phyloP scores from a whole-genome alignment of 257 asterid genomes.

The Cruciata laevipes region DNA sequence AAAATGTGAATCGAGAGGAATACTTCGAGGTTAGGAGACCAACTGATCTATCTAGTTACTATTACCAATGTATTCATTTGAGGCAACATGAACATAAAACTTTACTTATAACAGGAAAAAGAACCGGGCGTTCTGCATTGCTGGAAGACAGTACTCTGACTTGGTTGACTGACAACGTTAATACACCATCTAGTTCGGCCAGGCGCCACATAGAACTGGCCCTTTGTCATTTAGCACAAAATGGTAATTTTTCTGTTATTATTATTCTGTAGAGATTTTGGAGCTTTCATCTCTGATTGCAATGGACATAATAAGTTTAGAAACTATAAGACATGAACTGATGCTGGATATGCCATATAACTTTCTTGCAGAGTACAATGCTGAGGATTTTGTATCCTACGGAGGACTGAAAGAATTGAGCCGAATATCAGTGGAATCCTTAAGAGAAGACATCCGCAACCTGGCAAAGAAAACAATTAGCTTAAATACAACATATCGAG shows the following conservation, averaged over 20 bases:
- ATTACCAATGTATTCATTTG: conserved; percentile 3
- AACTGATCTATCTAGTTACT: not conserved
- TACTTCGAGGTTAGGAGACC: conserved; percentile 54
- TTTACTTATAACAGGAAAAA: conserved; percentile 38
- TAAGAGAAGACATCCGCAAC: conserved; percentile 80
- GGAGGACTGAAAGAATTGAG: conserved; percentile 63
- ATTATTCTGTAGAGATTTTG: not conserved
- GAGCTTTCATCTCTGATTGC: not conserved
- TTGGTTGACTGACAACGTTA: conserved; percentile 70
- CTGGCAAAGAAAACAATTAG: conserved; percentile 78
- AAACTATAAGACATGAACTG: not conserved
- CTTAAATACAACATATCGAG: conserved; percentile 41
- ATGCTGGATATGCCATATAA: not conserved
- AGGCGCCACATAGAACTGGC: conserved; percentile 88
- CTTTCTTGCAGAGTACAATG: conserved; percentile 58
- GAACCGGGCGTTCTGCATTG: conserved; percentile 64
- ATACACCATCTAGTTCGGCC: conserved; percentile 42
- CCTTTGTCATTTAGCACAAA: conserved; percentile 92
- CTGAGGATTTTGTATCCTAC: conserved; percentile 49
- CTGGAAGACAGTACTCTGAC: conserved; percentile 67
- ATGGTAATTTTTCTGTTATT: conserved; percentile 42
- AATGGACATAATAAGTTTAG: not conserved
- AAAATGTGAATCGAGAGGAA: conserved; percentile 79
- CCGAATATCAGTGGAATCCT: conserved; percentile 59
- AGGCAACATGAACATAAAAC: conserved; percentile 13